Base-by-base conservation (phyloP, 495 filamentous ascomycete genomes). In the Xylaria venustula region DNA sequence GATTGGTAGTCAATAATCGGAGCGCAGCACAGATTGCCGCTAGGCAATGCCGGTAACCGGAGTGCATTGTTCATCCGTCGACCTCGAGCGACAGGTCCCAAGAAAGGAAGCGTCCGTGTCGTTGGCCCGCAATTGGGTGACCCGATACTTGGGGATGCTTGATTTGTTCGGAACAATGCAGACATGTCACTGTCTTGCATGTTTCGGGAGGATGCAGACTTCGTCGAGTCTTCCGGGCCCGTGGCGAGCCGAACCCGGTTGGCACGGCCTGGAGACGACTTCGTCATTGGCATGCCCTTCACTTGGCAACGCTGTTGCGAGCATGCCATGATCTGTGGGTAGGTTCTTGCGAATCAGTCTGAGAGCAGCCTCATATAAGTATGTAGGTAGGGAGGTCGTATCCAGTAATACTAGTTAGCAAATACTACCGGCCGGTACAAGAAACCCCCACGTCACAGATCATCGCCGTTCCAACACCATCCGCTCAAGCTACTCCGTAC, bases 151-250 rank as follows among this genome's bases (percentile, higher is more conserved):
- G 46, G 52, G 57, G 19, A 22, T 19, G 5, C 51, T 19, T 60
- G 57, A 60, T 60, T 51, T 51, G 47, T 37, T 60, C 57, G 47
- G 57, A 37, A 60, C 40, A 40, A 45, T 15, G 48, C 47, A 60
- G 57, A 36, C 26, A 45, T 60, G 57, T 46, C 57, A 60, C 48
- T 51, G 48, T 44, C 32, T 60, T 34, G 57, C 57, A 45, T 52
- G 57, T 60, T 37, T 60, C 58, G 58, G 58, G 58, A 54, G 28
- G 50, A 41, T 61, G 58, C 50, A 61, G 58, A 61, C 17, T 54
- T 61, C 28, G 41, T 48, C 57, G 23, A 32, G 37, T 54, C 34
- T 52, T 54, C 58, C 58, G 58, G 58, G 30, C 42, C 58, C 58
- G 58, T 53, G 48, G 41, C 20, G 49, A 61, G 41, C 50, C 58